Conservation (phyloP, 2,329 filamentous ascomycete species). For the Plenodomus lindquistii region DNA sequence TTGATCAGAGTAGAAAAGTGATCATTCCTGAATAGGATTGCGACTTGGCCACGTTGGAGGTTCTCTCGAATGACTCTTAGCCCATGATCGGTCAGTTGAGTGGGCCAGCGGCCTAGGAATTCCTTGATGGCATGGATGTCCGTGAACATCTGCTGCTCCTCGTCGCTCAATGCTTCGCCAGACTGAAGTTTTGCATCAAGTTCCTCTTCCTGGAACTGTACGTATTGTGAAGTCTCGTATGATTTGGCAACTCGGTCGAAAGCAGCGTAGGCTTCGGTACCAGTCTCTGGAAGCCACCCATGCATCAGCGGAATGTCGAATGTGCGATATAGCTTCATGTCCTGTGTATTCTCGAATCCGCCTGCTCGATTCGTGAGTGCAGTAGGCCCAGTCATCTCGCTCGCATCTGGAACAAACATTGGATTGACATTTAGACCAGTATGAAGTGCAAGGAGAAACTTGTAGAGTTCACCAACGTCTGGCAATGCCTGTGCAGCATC, state of each 20-base stretch:
- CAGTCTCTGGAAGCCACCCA: conserved; percentile 80
- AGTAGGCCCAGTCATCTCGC: conserved; percentile 40
- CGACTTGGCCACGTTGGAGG: conserved; percentile 76
- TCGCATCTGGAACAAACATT: conserved; percentile 68
- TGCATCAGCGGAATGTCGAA: conserved; percentile 90
- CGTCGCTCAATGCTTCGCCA: conserved; percentile 62
- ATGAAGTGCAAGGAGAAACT: conserved; percentile 83
- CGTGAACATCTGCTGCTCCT: conserved; percentile 79
- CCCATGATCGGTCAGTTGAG: conserved; percentile 83
- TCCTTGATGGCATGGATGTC: conserved; percentile 83
- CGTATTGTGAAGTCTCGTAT: conserved; percentile 88
- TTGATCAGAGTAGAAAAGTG: conserved; percentile 95
- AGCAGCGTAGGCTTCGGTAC: conserved; percentile 68
- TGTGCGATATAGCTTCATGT: conserved; percentile 88
- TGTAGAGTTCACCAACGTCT: conserved; percentile 85
- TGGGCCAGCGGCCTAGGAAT: conserved; percentile 79
- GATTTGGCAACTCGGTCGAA: conserved; percentile 76
- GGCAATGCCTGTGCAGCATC: conserved; percentile 69
- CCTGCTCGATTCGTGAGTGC: conserved; percentile 56
- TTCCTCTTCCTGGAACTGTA: conserved; percentile 87
- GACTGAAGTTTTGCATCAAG: conserved; percentile 75
- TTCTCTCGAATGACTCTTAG: conserved; percentile 72
- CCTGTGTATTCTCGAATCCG: conserved; percentile 81
- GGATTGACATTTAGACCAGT: conserved; percentile 99
- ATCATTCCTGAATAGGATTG: conserved; percentile 94